These are phyloP conservation scores for Raffaelea deltoideospora DNA, from an alignment of 2,329 filamentous ascomycete species.

Conservation along the genomic window DNA sequence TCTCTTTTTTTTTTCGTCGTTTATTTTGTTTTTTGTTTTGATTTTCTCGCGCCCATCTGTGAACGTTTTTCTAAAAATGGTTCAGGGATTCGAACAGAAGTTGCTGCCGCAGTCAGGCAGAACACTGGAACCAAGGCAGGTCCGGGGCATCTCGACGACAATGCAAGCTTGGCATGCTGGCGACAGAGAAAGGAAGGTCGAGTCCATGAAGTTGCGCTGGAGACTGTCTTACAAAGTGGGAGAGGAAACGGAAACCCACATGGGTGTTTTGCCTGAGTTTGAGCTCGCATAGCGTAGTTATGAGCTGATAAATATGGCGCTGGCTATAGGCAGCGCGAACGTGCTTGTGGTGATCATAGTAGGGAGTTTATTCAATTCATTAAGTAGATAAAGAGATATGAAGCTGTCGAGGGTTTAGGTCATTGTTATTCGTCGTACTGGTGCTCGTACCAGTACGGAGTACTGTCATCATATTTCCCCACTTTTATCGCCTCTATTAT, in stretches of 20 bases:
- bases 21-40: neutral
- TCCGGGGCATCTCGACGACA: constrained; percentile 62
- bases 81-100: constrained; percentile 64
- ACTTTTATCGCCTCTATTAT: too few species aligned
- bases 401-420: too few species aligned
- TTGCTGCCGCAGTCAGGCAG: constrained; percentile 78
- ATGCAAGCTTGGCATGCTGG: constrained; percentile 64
- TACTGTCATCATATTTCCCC: too few species aligned
- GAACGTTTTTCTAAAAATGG: too few species aligned
- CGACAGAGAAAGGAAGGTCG: constrained; percentile 51
- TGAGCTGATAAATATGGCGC: too few species aligned
- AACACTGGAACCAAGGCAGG: constrained; percentile 56
- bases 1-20: neutral
- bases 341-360: too few species aligned
- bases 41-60: constrained; percentile 5
- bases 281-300: constrained; percentile 43
- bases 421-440: too few species aligned
- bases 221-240: constrained; percentile 66
- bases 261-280: constrained; percentile 70
- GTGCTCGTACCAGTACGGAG: too few species aligned
- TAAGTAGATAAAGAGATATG: too few species aligned
- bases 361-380: too few species aligned
- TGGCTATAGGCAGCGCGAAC: too few species aligned
- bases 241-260: constrained; percentile 52
- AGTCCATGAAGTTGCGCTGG: constrained; percentile 79